Conservation (phyloP, 106 monocot species). For the Vanilla planifolia region DNA sequence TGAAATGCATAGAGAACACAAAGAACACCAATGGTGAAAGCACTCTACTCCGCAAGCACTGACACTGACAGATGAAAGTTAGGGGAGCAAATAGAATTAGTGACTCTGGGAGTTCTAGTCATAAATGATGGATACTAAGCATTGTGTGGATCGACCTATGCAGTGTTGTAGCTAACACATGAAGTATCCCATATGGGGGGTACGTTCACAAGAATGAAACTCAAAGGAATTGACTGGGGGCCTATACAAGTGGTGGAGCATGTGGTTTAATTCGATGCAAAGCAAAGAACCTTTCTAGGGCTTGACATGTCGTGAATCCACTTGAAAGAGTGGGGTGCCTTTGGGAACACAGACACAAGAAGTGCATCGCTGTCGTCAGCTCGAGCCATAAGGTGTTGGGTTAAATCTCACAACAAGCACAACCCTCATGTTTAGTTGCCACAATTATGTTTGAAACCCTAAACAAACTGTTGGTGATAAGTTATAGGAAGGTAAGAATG, state of each 20-base stretch:
- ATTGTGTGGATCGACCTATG: too few species aligned
- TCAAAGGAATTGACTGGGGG: too few species aligned
- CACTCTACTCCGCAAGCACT: too few species aligned
- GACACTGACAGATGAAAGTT: too few species aligned
- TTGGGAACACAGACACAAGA: neutral
- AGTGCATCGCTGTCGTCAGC: conserved; percentile 9
- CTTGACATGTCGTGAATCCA: conserved; percentile 10
- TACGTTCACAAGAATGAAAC: conserved; percentile 1
- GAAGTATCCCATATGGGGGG: neutral
- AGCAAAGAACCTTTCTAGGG: conserved; percentile 1
- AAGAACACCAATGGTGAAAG: too few species aligned
- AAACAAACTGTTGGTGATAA: conserved; percentile 8
- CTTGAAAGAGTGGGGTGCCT: conserved; percentile 9
- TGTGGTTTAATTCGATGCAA: conserved; percentile 6
- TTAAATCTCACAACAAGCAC: neutral
- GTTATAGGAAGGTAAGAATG: conserved; percentile 7
- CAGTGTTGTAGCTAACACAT: too few species aligned
- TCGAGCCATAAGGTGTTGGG: neutral
- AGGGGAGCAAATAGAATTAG: too few species aligned
- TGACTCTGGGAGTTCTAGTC: too few species aligned
- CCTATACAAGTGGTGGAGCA: neutral
- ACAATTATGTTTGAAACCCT: conserved; percentile 1
- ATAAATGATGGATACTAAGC: too few species aligned
- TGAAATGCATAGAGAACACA: too few species aligned
- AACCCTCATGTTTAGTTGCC: conserved; percentile 3